Conservation (phyloP, 345 rosid genomes). For the Moringa oleifera region DNA sequence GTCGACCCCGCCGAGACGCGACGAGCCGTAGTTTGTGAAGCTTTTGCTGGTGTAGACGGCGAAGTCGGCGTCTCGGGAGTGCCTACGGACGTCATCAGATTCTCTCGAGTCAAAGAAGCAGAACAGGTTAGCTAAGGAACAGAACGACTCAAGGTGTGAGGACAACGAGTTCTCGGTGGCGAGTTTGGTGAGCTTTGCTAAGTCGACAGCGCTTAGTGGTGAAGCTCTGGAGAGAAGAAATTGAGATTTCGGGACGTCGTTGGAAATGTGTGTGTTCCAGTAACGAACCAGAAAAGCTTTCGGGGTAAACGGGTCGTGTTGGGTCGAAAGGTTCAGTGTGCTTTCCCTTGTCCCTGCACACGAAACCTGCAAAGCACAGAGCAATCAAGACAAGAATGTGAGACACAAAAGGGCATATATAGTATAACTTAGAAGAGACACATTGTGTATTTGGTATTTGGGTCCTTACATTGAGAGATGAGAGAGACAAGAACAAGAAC, state of each 20-base stretch:
- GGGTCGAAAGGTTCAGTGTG: background rate
- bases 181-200: conserved; percentile 39
- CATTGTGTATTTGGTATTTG: background rate
- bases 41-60: conserved; percentile 33
- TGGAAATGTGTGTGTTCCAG: conserved; percentile 65
- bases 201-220: conserved; percentile 45
- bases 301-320: conserved; percentile 61
- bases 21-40: conserved; percentile 43
- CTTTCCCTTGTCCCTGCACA: background rate
- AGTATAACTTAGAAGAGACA: conserved; percentile 5
- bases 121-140: conserved; percentile 52
- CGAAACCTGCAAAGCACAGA: conserved; percentile 17
- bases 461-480: conserved; percentile 18
- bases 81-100: conserved; percentile 4
- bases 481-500: conserved; percentile 14
- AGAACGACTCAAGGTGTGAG: conserved; percentile 42
- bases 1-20: conserved; percentile 33
- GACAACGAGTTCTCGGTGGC: conserved; percentile 40
- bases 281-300: conserved; percentile 71
- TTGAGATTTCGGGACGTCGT: conserved; percentile 32
- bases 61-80: conserved; percentile 35
- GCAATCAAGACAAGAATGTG: background rate
- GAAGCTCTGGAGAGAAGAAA: conserved; percentile 80
- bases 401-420: conserved; percentile 3
- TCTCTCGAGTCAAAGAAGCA: conserved; percentile 35